Percentiles rank a stretch among this genome's conserved stretches.
These are phyloP conservation scores for Anisodus acutangulus DNA, from an alignment of 257 asterid genomes.

Conservation along the genomic window DNA sequence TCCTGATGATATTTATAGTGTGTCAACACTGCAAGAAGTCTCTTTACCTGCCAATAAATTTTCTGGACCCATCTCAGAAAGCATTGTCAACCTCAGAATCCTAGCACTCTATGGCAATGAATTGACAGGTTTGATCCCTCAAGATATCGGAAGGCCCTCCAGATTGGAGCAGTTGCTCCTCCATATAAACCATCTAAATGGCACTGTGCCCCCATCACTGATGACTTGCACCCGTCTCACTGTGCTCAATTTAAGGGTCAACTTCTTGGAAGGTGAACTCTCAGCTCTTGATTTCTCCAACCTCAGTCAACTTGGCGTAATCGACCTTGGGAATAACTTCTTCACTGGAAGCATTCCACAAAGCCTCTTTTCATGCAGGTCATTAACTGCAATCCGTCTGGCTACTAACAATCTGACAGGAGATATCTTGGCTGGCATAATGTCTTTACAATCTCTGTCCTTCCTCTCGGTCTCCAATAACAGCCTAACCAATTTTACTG, in stretches of 20 bases:
- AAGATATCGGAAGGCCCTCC: constrained; percentile 63
- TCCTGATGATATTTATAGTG: constrained; percentile 62
- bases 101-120: constrained; percentile 65
- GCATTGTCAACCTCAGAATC: constrained; percentile 59
- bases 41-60: constrained; percentile 72
- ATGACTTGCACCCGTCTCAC: constrained; percentile 67
- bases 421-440: constrained; percentile 62
- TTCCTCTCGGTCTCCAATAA: constrained; percentile 89
- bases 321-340: constrained; percentile 82
- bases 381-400: constrained; percentile 74
- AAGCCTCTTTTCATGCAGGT: constrained; percentile 73
- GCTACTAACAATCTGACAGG: constrained; percentile 71
- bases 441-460: constrained; percentile 63
- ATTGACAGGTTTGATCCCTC: constrained; percentile 68
- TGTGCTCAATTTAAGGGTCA: constrained; percentile 72
- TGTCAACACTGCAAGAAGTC: constrained; percentile 59
- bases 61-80: constrained; percentile 56
- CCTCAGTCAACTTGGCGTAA: constrained; percentile 51
- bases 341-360: constrained; percentile 70
- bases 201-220: constrained; percentile 76
- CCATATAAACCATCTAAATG: constrained; percentile 71
- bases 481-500: constrained; percentile 66
- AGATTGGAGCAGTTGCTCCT: constrained; percentile 70
- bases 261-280: constrained; percentile 73
- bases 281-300: constrained; percentile 73